A percentile compares a stretch with the other conserved stretches of the same genome.
phyloP scores from a whole-genome alignment of 495 filamentous ascomycete genomes.

The Aspergillus sclerotiicarbonarius region DNA sequence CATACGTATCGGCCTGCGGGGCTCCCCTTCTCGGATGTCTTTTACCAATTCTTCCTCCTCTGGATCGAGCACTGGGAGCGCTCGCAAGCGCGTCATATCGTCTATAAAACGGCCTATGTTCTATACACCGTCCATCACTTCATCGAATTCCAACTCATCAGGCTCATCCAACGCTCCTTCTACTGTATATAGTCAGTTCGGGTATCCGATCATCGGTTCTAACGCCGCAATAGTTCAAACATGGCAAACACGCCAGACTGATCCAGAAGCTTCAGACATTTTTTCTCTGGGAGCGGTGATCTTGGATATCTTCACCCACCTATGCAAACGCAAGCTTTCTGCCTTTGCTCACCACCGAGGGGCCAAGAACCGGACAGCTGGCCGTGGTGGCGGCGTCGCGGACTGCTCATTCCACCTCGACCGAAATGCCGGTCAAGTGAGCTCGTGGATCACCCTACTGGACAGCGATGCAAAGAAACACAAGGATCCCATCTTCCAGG shows the following conservation, averaged over 20 bases:
- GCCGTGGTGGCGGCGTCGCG: conserved; percentile 65
- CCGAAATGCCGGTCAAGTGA: conserved; percentile 71
- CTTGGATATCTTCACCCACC: conserved; percentile 75
- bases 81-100: conserved; percentile 22
- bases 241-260: conserved; percentile 39
- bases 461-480: conserved; percentile 63
- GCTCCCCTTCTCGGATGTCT: conserved; percentile 38
- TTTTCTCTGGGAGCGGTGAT: conserved; percentile 45
- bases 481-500: conserved; percentile 49
- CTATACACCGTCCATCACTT: conserved; percentile 36
- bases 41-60: conserved; percentile 39
- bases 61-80: conserved; percentile 27
- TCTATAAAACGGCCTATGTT: conserved; percentile 32
- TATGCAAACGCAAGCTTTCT: conserved; percentile 68
- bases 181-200: conserved; percentile 14
- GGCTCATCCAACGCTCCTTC: conserved; percentile 22
- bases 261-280: conserved; percentile 35
- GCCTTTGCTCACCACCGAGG: conserved; percentile 73
- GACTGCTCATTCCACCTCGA: conserved; percentile 76
- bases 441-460: conserved; percentile 71
- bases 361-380: conserved; percentile 63
- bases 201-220: conserved; percentile 15
- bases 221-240: conserved; percentile 39
- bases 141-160: conserved; percentile 33
- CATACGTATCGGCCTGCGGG: conserved; percentile 35